Evolutionary conservation across 306 rosid genomes (phyloP).

Genomic region (Adenanthera pavonina): DNA sequence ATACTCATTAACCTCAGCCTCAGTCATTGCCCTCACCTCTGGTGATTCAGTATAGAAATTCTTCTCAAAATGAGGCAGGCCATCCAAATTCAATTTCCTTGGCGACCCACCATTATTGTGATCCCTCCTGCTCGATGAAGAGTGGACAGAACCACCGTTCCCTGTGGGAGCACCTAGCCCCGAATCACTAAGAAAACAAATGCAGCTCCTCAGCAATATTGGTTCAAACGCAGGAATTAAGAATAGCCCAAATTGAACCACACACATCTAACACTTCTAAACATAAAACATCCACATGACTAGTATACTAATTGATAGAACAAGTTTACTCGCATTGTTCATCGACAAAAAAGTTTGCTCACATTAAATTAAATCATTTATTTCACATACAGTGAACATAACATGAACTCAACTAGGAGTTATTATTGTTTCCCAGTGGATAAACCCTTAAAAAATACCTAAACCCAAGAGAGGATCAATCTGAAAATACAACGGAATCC

Average conservation of each 20-base stretch:
- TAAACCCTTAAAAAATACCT: conserved; percentile 21
- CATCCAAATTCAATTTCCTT: conserved; percentile 82
- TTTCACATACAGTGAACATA: not conserved
- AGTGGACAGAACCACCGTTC: conserved; percentile 56
- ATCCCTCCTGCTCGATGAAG: conserved; percentile 67
- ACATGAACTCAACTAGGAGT: conserved; percentile 6
- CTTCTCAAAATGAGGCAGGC: conserved; percentile 92
- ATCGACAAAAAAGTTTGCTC: not conserved
- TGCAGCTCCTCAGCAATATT: conserved; percentile 20
- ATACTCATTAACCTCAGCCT: conserved; percentile 77
- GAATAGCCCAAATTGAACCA: not conserved
- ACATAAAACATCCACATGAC: not conserved
- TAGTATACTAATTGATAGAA: conserved; percentile 1
- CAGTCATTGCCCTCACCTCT: conserved; percentile 80
- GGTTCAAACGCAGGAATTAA: not conserved
- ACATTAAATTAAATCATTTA: not conserved
- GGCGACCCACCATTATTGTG: conserved; percentile 63
- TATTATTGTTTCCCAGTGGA: not conserved
- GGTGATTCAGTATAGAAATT: conserved; percentile 83
- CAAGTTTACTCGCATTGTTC: not conserved
- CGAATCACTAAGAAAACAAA: conserved; percentile 71
- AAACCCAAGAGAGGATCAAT: not conserved
- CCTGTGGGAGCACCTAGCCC: conserved; percentile 73
- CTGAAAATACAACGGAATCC: not conserved
- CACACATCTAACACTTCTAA: not conserved